A percentile compares a stretch with the other conserved stretches of the same genome.
Conservation (phyloP, 2,329 filamentous ascomycete species). For the Cordyceps tenuipes region DNA sequence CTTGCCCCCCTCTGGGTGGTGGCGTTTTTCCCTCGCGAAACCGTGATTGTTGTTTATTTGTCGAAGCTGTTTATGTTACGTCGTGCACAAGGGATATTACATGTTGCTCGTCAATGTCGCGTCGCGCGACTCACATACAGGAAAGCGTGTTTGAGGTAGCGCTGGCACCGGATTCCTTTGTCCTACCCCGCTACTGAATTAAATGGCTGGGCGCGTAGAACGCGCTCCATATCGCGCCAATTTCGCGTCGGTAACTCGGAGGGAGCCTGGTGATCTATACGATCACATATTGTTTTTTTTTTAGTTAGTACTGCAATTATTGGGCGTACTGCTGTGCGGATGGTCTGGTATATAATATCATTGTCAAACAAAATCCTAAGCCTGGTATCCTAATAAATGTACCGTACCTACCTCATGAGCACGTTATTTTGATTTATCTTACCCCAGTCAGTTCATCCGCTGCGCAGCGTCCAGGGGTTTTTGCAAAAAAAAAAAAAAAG, state of each 20-base stretch:
- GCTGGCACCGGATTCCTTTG: not conserved
- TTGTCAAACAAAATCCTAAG: no score
- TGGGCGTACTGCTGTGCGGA: no score
- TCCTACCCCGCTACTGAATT: slow-evolving; percentile 4
- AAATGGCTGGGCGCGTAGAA: slow-evolving; percentile 1
- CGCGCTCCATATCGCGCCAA: slow-evolving; percentile 2
- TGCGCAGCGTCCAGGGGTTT: no score
- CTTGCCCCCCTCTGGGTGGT: not conserved
- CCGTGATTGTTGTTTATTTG: not conserved
- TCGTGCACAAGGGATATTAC: not conserved
- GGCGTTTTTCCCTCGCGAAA: not conserved
- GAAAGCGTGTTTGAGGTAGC: slow-evolving; percentile 1
- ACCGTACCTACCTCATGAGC: no score
- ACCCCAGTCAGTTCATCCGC: no score
- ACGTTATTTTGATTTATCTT: no score
- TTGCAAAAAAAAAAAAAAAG: no score
- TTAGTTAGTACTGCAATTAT: no score
- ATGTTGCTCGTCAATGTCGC: not conserved
- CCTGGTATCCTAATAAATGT: no score
- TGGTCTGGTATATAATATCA: no score
- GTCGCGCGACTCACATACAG: not conserved
- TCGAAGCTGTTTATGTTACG: not conserved
- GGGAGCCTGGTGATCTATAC: no score
- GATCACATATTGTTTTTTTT: no score
- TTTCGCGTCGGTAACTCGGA: not conserved